Conservation (phyloP, 2,329 filamentous ascomycete genomes). For the Monosporascus ibericus region DNA sequence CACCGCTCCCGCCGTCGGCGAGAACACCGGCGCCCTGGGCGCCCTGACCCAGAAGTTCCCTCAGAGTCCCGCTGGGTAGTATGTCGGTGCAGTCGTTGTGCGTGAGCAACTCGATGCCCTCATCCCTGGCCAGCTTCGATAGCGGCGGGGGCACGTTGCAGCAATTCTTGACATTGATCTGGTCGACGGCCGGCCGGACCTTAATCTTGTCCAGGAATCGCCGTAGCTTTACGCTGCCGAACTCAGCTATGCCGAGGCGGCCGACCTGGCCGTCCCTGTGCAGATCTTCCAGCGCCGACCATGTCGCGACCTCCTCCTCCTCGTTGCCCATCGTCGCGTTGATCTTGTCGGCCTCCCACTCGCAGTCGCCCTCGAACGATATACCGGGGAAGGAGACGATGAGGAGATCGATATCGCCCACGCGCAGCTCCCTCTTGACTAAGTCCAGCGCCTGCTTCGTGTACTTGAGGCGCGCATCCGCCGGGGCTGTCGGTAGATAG, state of each 20-base stretch:
- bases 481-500: constrained; percentile 69
- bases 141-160: constrained; percentile 91
- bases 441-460: constrained; percentile 72
- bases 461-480: constrained; percentile 60
- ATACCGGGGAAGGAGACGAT: constrained; percentile 92
- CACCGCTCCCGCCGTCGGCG: constrained; percentile 48
- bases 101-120: constrained; percentile 81
- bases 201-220: constrained; percentile 66
- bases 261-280: constrained; percentile 65
- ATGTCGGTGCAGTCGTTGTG: constrained; percentile 94
- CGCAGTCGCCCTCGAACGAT: constrained; percentile 87
- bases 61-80: constrained; percentile 74
- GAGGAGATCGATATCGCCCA: constrained; percentile 73
- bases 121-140: constrained; percentile 73
- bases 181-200: constrained; percentile 76
- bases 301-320: constrained; percentile 61
- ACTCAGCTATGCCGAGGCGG: constrained; percentile 82
- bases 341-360: constrained; percentile 63
- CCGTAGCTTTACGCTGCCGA: constrained; percentile 76
- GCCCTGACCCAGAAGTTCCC: constrained; percentile 73
- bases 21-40: constrained; percentile 70
- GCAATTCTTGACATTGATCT: constrained; percentile 94
- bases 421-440: constrained; percentile 73
- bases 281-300: constrained; percentile 68
- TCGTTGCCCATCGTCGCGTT: constrained; percentile 59